phyloP scores from a whole-genome alignment of 495 filamentous ascomycete genomes.

The Lasiosphaeria miniovina region DNA sequence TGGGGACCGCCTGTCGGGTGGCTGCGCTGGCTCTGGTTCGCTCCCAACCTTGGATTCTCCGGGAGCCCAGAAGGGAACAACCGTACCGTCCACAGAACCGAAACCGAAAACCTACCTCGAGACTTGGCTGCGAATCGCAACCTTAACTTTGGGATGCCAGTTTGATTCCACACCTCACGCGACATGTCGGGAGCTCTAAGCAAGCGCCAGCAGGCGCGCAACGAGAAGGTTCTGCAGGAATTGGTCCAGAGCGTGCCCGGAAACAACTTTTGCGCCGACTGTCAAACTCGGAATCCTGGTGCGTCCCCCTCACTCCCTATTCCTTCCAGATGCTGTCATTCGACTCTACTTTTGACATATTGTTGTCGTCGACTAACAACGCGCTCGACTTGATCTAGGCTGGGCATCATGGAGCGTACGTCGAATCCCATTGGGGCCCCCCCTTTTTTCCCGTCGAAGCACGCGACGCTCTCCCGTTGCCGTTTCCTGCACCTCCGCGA shows the following conservation, averaged over 20 bases:
- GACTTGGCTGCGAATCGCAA: constrained; percentile 2
- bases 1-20: too few relatives aligned
- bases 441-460: neutral
- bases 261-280: constrained; percentile 95
- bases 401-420: constrained; percentile 99
- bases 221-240: constrained; percentile 88
- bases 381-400: constrained; percentile 50
- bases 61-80: neutral
- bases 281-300: constrained; percentile 90
- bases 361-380: constrained; percentile 17
- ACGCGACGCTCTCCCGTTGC: neutral
- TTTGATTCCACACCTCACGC: constrained; percentile 16
- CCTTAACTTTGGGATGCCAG: neutral
- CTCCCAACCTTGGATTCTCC: neutral
- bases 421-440: constrained; percentile 19
- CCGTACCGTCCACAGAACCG: constrained; percentile 1
- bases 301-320: constrained; percentile 33
- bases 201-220: constrained; percentile 96
- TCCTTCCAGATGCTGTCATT: neutral
- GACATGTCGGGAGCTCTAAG: constrained; percentile 55
- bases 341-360: neutral
- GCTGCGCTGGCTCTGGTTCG: neutral
- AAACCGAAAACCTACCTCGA: neutral
- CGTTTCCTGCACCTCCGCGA: neutral
- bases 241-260: constrained; percentile 82